Evolutionary conservation across 805 yeast species (phyloP).

Genomic region (Zygoascus biomembranicola): DNA sequence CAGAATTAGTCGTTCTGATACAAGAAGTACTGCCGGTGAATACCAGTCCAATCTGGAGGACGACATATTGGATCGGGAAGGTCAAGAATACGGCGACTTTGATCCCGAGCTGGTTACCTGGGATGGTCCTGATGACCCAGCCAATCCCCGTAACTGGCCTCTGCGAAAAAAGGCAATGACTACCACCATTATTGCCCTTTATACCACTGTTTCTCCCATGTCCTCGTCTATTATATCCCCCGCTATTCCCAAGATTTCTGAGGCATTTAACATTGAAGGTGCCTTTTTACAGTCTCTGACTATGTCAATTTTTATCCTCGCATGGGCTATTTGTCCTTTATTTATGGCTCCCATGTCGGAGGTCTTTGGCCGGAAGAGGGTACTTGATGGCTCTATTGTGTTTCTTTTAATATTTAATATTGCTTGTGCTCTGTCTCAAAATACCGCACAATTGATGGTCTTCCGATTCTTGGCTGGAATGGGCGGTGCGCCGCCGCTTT

Average conservation of each 20-base stretch:
- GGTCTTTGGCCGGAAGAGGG: slow-evolving; percentile 51
- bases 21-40: slow-evolving; percentile 11
- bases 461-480: slow-evolving; percentile 57
- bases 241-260: slow-evolving; percentile 43
- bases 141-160: slow-evolving; percentile 60
- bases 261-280: slow-evolving; percentile 36
- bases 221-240: slow-evolving; percentile 58
- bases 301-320: slow-evolving; percentile 59
- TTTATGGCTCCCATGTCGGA: slow-evolving; percentile 63
- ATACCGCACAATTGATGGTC: slow-evolving; percentile 46
- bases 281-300: slow-evolving; percentile 41
- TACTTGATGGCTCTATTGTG: slow-evolving; percentile 45
- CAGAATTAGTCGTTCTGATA: slow-evolving; percentile 15
- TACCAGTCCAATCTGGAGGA: slow-evolving; percentile 20
- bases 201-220: slow-evolving; percentile 53
- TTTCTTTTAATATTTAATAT: slow-evolving; percentile 34
- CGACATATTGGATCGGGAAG: slow-evolving; percentile 29
- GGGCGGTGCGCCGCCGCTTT: slow-evolving; percentile 60
- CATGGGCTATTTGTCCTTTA: slow-evolving; percentile 62
- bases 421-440: slow-evolving; percentile 55
- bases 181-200: slow-evolving; percentile 41
- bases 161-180: slow-evolving; percentile 34
- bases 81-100: slow-evolving; percentile 43
- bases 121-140: slow-evolving; percentile 55
- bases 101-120: slow-evolving; percentile 66